phyloP scores from a whole-genome alignment of 2,329 filamentous ascomycete genomes.

The Colletotrichum acutatum region DNA sequence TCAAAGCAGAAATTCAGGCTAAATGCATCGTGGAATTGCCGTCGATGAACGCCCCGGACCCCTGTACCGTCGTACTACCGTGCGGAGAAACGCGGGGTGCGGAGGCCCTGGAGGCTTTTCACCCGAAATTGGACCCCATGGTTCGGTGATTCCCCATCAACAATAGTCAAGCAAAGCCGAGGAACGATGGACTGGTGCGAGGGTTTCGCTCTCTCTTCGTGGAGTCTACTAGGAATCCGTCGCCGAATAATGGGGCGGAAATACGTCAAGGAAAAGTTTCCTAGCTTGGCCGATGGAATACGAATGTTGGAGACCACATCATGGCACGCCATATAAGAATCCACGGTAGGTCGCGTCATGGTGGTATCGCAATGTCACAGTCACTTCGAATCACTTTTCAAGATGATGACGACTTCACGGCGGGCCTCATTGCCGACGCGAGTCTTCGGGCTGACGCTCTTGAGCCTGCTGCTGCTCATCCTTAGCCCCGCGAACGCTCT shows the following conservation, averaged over 20 bases:
- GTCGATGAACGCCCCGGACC: neutral
- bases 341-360: neutral
- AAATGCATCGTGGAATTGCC: neutral
- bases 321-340: neutral
- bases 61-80: neutral
- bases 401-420: neutral
- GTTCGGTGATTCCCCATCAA: neutral
- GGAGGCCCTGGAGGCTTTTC: neutral
- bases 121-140: neutral
- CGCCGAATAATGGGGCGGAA: neutral
- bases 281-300: neutral
- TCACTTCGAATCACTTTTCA: neutral
- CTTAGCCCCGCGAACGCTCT: neutral
- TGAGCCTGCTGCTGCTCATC: neutral
- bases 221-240: neutral
- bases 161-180: neutral
- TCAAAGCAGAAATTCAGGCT: neutral
- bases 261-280: neutral
- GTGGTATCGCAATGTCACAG: neutral
- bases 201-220: neutral
- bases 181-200: neutral
- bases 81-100: conserved; percentile 1
- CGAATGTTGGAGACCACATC: neutral
- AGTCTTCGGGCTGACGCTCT: neutral
- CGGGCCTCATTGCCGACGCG: neutral